Conservation (phyloP, 176 grass and related monocot genomes). For the Puccinellia tenuiflora region DNA sequence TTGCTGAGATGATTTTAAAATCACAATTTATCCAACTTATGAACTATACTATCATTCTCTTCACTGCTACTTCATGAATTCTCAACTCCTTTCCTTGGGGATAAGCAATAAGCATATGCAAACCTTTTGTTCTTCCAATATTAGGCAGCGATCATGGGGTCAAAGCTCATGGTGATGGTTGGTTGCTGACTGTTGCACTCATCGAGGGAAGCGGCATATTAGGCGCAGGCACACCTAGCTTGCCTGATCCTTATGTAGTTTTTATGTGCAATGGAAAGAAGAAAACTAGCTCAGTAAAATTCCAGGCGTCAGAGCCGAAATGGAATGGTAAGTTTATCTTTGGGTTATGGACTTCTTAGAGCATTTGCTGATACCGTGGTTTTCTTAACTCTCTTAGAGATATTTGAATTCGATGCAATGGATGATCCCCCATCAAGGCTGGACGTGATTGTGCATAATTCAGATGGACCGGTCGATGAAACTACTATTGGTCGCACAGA, state of each 20-base stretch:
- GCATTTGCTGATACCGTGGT: constrained; percentile 19
- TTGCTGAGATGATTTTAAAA: constrained; percentile 11
- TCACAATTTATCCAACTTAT: neutral
- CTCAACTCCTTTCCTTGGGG: neutral
- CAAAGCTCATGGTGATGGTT: constrained; percentile 90
- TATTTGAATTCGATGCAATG: constrained; percentile 98
- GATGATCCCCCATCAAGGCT: constrained; percentile 78
- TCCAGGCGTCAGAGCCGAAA: constrained; percentile 47
- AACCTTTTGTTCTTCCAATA: constrained; percentile 12
- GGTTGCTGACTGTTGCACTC: constrained; percentile 93
- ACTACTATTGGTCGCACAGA: constrained; percentile 60
- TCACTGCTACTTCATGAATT: neutral
- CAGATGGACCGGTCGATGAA: constrained; percentile 59
- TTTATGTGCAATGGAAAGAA: constrained; percentile 61
- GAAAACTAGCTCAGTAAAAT: constrained; percentile 73
- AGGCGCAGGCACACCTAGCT: constrained; percentile 40
- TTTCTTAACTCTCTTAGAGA: constrained; percentile 45
- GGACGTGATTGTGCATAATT: constrained; percentile 64
- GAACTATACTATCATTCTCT: constrained; percentile 1
- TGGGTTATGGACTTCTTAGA: constrained; percentile 9
- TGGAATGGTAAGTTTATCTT: constrained; percentile 50
- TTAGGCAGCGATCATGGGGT: constrained; percentile 92
- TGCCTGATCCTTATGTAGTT: constrained; percentile 61
- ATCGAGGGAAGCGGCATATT: constrained; percentile 63
- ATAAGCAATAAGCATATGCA: neutral